These are phyloP conservation scores for Penicillium herquei DNA, from an alignment of 495 filamentous ascomycete species.

Conservation along the genomic window DNA sequence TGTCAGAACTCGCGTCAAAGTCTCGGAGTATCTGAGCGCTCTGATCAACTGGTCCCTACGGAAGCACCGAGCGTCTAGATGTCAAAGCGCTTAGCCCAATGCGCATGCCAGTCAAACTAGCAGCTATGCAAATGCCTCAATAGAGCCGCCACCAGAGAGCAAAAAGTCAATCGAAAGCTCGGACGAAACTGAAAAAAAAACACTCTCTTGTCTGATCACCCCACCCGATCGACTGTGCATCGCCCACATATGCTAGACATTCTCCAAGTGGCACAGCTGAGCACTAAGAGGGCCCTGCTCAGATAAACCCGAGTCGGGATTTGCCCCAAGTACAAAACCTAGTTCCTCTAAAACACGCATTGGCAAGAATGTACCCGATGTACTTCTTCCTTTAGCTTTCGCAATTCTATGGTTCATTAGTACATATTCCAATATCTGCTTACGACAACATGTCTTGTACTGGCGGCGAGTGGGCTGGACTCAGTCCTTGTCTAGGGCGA, in stretches of 20 bases:
- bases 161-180: background rate
- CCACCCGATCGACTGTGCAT: conserved; percentile 13
- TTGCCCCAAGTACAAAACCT: too few species aligned
- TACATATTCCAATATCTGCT: too few species aligned
- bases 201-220: background rate
- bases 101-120: conserved; percentile 15
- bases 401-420: too few species aligned
- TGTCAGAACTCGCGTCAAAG: background rate
- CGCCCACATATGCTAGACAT: conserved; percentile 13
- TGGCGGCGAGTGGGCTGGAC: conserved; percentile 3
- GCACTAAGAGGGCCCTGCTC: background rate
- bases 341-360: too few species aligned
- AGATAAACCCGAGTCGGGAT: background rate
- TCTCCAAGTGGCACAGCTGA: background rate
- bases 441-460: conserved; percentile 1
- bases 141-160: conserved; percentile 1
- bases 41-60: background rate
- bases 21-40: background rate
- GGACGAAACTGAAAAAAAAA: background rate
- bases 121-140: conserved; percentile 13
- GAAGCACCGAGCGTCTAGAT: background rate
- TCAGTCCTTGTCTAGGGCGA: conserved; percentile 3
- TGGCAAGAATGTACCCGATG: too few species aligned
- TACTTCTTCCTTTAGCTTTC: too few species aligned
- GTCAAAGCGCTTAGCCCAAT: conserved; percentile 13